Conservation (phyloP, 305 asterid species). For the Fraxinus albicans region DNA sequence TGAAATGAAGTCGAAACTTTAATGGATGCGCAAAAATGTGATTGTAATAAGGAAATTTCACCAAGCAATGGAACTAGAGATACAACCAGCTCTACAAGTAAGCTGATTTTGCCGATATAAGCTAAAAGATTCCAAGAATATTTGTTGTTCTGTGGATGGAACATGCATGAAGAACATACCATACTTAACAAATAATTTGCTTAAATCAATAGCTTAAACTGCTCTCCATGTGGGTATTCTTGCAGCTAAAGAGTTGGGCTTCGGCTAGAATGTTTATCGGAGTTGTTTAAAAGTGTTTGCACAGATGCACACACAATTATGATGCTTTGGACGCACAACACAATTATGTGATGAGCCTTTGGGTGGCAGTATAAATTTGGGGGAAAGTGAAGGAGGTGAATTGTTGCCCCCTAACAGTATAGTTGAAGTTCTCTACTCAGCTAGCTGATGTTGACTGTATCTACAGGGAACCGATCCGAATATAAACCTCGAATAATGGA, state of each 20-base stretch:
- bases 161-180: background rate
- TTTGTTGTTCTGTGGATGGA: background rate
- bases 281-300: background rate
- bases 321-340: background rate
- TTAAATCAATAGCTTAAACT: background rate
- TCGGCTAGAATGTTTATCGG: background rate
- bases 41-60: background rate
- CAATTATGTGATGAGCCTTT: background rate
- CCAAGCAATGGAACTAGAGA: background rate
- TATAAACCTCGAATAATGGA: too few relatives aligned
- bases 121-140: background rate
- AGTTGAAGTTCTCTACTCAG: background rate
- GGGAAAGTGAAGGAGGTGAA: background rate
- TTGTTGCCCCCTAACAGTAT: background rate
- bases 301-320: background rate
- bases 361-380: background rate
- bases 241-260: background rate
- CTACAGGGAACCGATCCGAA: background rate
- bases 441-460: background rate
- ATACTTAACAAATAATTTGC: background rate
- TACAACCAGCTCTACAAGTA: background rate
- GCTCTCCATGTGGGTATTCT: background rate
- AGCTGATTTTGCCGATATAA: background rate
- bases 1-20: background rate
- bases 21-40: background rate